Conservation (phyloP, 352 stramenopile species). For the Bremia lactucae region DNA sequence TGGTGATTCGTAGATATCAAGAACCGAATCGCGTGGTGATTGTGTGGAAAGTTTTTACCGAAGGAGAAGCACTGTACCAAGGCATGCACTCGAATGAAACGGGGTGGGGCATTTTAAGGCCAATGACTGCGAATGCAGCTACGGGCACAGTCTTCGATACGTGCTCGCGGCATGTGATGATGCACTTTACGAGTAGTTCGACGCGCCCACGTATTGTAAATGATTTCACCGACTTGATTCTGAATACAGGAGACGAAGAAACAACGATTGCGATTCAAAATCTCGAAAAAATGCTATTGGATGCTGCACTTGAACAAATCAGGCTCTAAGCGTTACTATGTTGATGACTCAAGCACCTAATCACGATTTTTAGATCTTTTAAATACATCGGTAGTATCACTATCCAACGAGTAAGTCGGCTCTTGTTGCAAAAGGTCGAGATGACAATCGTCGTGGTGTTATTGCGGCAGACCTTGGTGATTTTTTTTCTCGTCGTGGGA, state of each 20-base stretch:
- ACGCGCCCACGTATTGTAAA: conserved; percentile 6
- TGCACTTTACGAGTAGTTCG: conserved; percentile 19
- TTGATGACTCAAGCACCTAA: too few relatives aligned
- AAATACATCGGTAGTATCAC: too few relatives aligned
- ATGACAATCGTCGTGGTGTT: too few relatives aligned
- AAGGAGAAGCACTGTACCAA: conserved; percentile 21
- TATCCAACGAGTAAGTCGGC: too few relatives aligned
- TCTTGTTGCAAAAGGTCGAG: too few relatives aligned
- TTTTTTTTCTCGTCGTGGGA: too few relatives aligned
- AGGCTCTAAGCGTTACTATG: too few relatives aligned
- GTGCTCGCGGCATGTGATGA: conserved; percentile 15
- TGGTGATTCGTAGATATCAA: conserved; percentile 34
- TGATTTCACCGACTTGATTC: conserved; percentile 17
- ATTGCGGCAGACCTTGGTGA: too few relatives aligned
- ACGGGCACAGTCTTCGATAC: conserved; percentile 19
- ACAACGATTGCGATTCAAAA: conserved; percentile 7
- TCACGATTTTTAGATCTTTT: too few relatives aligned
- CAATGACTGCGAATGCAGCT: neutral
- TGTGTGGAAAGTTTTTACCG: conserved; percentile 48
- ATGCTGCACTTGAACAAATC: conserved; percentile 7
- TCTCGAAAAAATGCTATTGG: conserved; percentile 18
- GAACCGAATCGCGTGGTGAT: conserved; percentile 40
- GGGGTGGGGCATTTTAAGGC: conserved; percentile 15
- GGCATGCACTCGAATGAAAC: conserved; percentile 24
- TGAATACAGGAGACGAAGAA: conserved; percentile 15